Conservation (phyloP, 2,329 filamentous ascomycete species). For the Rutstroemia sp. region DNA sequence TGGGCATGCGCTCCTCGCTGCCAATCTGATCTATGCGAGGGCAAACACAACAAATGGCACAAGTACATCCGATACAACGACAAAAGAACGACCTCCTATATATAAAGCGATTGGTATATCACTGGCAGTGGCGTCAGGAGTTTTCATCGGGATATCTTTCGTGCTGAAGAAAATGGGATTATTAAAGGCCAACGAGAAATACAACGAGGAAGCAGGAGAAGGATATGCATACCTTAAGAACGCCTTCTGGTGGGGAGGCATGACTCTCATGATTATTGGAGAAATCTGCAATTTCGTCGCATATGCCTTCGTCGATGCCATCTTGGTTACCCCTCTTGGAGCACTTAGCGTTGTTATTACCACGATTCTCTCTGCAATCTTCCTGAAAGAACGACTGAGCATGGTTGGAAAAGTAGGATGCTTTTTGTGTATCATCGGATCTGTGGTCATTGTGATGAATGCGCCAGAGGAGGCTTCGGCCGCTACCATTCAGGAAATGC, state of each 20-base stretch:
- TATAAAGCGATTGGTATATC: constrained; percentile 86
- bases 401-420: constrained; percentile 95
- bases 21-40: constrained; percentile 38
- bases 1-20: constrained; percentile 31
- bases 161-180: constrained; percentile 92
- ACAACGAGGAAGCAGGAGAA: constrained; percentile 90
- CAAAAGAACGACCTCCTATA: constrained; percentile 24
- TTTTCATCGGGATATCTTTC: constrained; percentile 93
- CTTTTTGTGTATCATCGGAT: constrained; percentile 90
- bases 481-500: constrained; percentile 84
- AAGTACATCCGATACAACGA: constrained; percentile 18
- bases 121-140: constrained; percentile 76
- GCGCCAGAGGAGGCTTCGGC: constrained; percentile 82
- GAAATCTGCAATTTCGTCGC: constrained; percentile 97
- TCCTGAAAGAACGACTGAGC: constrained; percentile 89
- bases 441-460: constrained; percentile 90
- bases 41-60: constrained; percentile 31
- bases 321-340: constrained; percentile 86
- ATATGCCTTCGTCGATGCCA: constrained; percentile 94
- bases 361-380: constrained; percentile 85
- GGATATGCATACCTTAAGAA: constrained; percentile 98
- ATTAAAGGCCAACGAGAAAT: constrained; percentile 89
- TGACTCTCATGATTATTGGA: constrained; percentile 94
- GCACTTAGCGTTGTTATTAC: constrained; percentile 89
- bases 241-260: constrained; percentile 87